phyloP scores from a whole-genome alignment of 1,284 basidiomycete genomes.

The Pseudozyma flocculosa region DNA sequence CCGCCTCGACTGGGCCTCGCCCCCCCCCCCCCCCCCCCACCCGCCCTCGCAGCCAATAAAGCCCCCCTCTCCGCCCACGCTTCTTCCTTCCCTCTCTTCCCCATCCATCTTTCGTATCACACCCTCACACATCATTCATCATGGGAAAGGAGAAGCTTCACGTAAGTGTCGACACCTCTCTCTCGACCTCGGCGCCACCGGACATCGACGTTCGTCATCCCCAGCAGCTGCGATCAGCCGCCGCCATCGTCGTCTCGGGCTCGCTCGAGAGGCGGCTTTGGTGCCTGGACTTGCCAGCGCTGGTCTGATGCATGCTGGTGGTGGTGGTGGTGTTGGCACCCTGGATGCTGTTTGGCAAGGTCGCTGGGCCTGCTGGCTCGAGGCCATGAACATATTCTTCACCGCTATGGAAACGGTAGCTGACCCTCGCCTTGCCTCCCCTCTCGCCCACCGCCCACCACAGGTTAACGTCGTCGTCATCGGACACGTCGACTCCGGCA shows the following conservation, averaged over 20 bases:
- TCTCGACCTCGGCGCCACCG: background rate
- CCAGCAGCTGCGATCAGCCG: background rate
- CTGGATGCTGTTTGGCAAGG: too few relatives aligned
- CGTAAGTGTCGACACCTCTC: constrained; percentile 27
- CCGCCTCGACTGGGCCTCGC: background rate
- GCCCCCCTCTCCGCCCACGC: constrained; percentile 1
- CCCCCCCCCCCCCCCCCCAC: background rate
- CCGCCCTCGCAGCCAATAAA: background rate
- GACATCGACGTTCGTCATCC: background rate
- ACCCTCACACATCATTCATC: constrained; percentile 31
- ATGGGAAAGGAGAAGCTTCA: constrained; percentile 52
- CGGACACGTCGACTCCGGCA: constrained; percentile 64
- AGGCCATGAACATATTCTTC: too few relatives aligned
- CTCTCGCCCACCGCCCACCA: too few relatives aligned
- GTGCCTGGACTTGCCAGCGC: too few relatives aligned
- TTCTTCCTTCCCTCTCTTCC: constrained; percentile 22
- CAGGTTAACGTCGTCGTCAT: constrained; percentile 59
- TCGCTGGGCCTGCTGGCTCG: too few relatives aligned
- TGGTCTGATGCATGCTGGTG: too few relatives aligned
- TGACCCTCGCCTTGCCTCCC: too few relatives aligned
- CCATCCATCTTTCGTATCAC: constrained; percentile 31
- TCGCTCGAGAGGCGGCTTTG: too few relatives aligned
- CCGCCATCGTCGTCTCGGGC: background rate
- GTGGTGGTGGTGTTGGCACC: too few relatives aligned
- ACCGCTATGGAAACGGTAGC: too few relatives aligned